These are phyloP conservation scores for Kregervanrija delftensis DNA, from an alignment of 805 yeast genomes.

Conservation along the genomic window DNA sequence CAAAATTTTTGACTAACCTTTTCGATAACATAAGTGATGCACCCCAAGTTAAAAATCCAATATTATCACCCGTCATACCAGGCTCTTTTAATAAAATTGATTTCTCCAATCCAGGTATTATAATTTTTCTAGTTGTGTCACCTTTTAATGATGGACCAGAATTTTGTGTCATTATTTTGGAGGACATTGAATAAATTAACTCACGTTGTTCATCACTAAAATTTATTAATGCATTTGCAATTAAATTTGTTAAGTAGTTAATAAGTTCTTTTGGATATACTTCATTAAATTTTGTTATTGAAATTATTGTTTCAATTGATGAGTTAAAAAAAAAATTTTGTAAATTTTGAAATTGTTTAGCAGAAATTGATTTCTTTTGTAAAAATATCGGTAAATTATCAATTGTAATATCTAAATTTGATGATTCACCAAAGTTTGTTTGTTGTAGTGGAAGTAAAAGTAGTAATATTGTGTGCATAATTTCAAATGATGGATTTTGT, in stretches of 20 bases:
- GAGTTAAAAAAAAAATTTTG: too few species aligned
- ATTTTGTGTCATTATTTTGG: conserved; percentile 65
- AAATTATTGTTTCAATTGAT: too few species aligned
- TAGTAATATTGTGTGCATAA: conserved; percentile 37
- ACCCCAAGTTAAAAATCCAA: conserved; percentile 97
- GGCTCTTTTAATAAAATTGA: conserved; percentile 62
- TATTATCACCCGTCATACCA: conserved; percentile 73
- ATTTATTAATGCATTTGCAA: conserved; percentile 46
- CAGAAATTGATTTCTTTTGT: too few species aligned
- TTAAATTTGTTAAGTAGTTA: conserved; percentile 40
- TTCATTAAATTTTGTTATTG: too few species aligned
- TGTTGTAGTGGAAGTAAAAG: conserved; percentile 16
- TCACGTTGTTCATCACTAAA: conserved; percentile 30
- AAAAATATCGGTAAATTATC: too few species aligned
- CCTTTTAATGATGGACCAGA: conserved; percentile 86
- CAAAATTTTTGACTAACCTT: conserved; percentile 32
- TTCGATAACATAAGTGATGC: conserved; percentile 68
- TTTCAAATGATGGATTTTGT: conserved; percentile 39
- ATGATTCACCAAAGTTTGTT: too few species aligned
- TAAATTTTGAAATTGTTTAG: too few species aligned
- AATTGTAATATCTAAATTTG: too few species aligned
- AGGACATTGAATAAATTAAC: conserved; percentile 45
- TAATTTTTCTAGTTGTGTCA: conserved; percentile 53
- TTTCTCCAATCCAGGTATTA: conserved; percentile 31
- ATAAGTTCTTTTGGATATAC: conserved; percentile 29